Evolutionary conservation across 1,284 basidiomycete genomes (phyloP).

Genomic region (Earliella scabrosa): DNA sequence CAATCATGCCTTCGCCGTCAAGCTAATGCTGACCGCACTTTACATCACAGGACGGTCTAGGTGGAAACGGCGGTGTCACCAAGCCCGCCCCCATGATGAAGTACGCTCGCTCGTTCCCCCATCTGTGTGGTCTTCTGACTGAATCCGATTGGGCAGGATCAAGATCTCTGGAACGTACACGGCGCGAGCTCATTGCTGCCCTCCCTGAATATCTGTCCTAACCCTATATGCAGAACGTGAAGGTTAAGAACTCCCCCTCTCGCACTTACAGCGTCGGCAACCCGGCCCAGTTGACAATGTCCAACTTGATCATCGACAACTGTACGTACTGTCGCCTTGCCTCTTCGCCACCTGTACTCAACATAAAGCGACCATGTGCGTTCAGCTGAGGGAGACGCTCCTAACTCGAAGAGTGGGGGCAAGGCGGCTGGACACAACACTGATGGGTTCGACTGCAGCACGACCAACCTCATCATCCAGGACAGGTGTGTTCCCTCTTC

Average conservation of each 20-base stretch:
- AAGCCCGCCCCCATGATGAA: slow-evolving; percentile 46
- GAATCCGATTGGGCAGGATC: slow-evolving; percentile 40
- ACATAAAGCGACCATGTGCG: no score
- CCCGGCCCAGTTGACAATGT: slow-evolving; percentile 24
- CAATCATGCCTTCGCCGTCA: not conserved
- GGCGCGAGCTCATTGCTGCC: slow-evolving; percentile 31
- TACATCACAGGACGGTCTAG: slow-evolving; percentile 41
- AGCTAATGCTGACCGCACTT: not conserved
- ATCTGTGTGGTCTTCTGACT: not conserved
- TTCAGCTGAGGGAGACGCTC: slow-evolving; percentile 40
- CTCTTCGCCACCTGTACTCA: not conserved
- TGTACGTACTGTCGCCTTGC: slow-evolving; percentile 27
- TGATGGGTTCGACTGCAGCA: slow-evolving; percentile 57
- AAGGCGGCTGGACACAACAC: slow-evolving; percentile 45
- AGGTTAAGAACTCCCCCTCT: slow-evolving; percentile 44
- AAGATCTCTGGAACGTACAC: slow-evolving; percentile 55
- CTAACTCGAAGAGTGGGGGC: slow-evolving; percentile 50
- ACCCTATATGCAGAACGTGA: slow-evolving; percentile 33
- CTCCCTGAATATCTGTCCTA: not conserved
- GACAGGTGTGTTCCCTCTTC: slow-evolving; percentile 30
- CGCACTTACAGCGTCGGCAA: slow-evolving; percentile 40
- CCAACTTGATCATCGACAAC: slow-evolving; percentile 40
- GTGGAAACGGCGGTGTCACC: slow-evolving; percentile 41
- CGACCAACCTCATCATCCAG: slow-evolving; percentile 48
- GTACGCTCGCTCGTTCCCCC: slow-evolving; percentile 14